A percentile compares a stretch with the other conserved stretches of the same genome.
These are phyloP conservation scores for Sordariomycetes sp. DNA, from an alignment of 2,329 filamentous ascomycete species.

Conservation along the genomic window DNA sequence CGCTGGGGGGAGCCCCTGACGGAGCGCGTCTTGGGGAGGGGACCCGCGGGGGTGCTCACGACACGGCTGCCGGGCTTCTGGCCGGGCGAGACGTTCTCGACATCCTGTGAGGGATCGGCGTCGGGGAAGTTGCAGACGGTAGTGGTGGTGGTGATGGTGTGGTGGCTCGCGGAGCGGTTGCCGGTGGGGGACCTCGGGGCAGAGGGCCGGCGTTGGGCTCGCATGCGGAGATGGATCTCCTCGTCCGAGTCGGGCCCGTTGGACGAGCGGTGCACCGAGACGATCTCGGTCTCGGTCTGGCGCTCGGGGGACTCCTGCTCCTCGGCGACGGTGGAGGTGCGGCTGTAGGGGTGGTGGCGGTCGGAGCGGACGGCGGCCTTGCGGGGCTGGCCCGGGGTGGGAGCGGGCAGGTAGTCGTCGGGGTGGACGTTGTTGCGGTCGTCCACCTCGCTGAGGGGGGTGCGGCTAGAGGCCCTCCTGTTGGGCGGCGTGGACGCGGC, in stretches of 20 bases:
- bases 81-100: slow-evolving; percentile 53
- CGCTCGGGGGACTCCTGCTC: slow-evolving; percentile 40
- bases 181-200: neutral
- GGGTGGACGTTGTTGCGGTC: slow-evolving; percentile 60
- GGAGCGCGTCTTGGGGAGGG: slow-evolving; percentile 55
- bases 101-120: slow-evolving; percentile 59
- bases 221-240: slow-evolving; percentile 68
- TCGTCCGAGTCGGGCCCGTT: slow-evolving; percentile 66
- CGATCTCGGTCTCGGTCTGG: slow-evolving; percentile 52
- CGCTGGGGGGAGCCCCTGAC: slow-evolving; percentile 42
- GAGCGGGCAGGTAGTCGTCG: slow-evolving; percentile 87
- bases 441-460: slow-evolving; percentile 89
- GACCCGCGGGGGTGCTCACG: slow-evolving; percentile 34
- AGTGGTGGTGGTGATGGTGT: slow-evolving; percentile 36
- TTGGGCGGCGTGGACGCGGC: slow-evolving; percentile 80
- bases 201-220: slow-evolving; percentile 53
- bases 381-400: slow-evolving; percentile 88
- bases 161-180: slow-evolving; percentile 61
- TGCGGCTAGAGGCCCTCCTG: slow-evolving; percentile 61
- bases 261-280: slow-evolving; percentile 50
- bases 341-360: slow-evolving; percentile 62
- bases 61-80: slow-evolving; percentile 26
- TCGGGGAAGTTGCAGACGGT: slow-evolving; percentile 33
- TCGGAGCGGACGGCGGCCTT: slow-evolving; percentile 75
- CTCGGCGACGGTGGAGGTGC: slow-evolving; percentile 25